These are phyloP conservation scores for Stentor roeselii DNA, from an alignment of 73 alveolate genomes.

Conservation along the genomic window DNA sequence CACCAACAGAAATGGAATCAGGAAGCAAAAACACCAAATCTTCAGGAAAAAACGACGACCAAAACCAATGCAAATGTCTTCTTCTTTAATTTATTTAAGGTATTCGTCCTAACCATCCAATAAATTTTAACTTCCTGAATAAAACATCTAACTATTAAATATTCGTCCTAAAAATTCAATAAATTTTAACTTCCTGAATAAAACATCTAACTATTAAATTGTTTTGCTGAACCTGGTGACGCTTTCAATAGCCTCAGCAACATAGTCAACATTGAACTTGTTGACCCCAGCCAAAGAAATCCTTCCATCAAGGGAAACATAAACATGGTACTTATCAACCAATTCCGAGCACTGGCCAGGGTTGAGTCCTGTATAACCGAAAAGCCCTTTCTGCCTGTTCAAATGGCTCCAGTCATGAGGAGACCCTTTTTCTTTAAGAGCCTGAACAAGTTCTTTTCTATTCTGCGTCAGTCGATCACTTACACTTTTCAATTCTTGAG, in stretches of 20 bases:
- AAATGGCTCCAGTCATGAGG: constrained; percentile 66
- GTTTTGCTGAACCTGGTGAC: constrained; percentile 19
- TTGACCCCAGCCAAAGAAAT: constrained; percentile 73
- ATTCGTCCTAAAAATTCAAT: no score
- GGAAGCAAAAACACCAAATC: no score
- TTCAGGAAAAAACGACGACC: no score
- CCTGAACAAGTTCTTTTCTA: constrained; percentile 51
- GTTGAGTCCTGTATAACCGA: constrained; percentile 77
- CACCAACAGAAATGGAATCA: no score
- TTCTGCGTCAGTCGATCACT: constrained; percentile 62
- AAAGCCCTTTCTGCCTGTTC: constrained; percentile 74
- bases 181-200: no score
- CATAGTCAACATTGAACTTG: constrained; percentile 63
- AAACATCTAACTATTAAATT: no score
- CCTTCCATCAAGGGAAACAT: constrained; percentile 60
- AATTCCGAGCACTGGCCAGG: constrained; percentile 61
- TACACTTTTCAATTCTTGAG: constrained; percentile 54
- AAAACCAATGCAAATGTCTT: no score
- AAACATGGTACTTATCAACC: constrained; percentile 54
- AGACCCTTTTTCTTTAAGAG: constrained; percentile 42
- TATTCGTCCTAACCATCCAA: no score
- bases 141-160: no score
- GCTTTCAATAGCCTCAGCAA: constrained; percentile 84
- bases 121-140: no score
- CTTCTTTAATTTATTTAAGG: no score